Conservation (phyloP, 139 green algal genomes). For the Tetradesmus obliquus region DNA sequence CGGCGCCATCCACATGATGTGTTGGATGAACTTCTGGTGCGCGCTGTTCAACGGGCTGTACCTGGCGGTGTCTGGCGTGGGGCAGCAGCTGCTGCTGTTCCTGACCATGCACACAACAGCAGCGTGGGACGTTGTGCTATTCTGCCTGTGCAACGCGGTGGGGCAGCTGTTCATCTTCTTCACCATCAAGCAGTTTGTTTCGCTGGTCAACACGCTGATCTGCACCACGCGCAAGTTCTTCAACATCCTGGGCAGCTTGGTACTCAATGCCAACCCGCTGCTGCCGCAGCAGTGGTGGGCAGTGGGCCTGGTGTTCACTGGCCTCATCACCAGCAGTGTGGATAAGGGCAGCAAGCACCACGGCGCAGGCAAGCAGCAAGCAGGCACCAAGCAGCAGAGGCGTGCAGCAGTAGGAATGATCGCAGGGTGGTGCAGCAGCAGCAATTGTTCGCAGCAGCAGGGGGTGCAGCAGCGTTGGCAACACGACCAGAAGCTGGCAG, state of each 20-base stretch:
- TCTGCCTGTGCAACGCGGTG: slow-evolving; percentile 94
- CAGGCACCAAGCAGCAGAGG: background rate
- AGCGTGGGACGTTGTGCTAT: slow-evolving; percentile 83
- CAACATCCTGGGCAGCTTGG: slow-evolving; percentile 91
- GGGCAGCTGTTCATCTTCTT: slow-evolving; percentile 99
- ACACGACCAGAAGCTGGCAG: too few relatives aligned
- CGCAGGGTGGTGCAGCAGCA: too few relatives aligned
- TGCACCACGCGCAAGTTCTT: slow-evolving; percentile 99
- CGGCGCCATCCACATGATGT: slow-evolving; percentile 92
- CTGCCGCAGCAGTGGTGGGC: slow-evolving; percentile 90
- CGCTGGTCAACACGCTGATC: slow-evolving; percentile 91
- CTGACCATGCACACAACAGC: slow-evolving; percentile 76
- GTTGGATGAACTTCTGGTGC: slow-evolving; percentile 98
- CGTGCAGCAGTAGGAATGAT: too few relatives aligned
- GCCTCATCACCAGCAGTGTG: slow-evolving; percentile 78
- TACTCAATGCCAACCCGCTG: slow-evolving; percentile 76
- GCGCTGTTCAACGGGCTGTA: slow-evolving; percentile 81
- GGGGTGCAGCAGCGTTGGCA: too few relatives aligned
- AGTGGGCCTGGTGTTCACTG: slow-evolving; percentile 92
- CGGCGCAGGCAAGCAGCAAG: background rate
- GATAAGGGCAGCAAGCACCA: slow-evolving; percentile 68
- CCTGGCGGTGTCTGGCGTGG: slow-evolving; percentile 50
- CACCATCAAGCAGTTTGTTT: slow-evolving; percentile 94
- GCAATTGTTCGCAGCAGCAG: too few relatives aligned
- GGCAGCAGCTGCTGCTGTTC: slow-evolving; percentile 76